Evolutionary conservation across 257 asterid genomes (phyloP), one percentile per base, ranked within the genome.

Genomic region (Verbascum thapsus): DNA sequence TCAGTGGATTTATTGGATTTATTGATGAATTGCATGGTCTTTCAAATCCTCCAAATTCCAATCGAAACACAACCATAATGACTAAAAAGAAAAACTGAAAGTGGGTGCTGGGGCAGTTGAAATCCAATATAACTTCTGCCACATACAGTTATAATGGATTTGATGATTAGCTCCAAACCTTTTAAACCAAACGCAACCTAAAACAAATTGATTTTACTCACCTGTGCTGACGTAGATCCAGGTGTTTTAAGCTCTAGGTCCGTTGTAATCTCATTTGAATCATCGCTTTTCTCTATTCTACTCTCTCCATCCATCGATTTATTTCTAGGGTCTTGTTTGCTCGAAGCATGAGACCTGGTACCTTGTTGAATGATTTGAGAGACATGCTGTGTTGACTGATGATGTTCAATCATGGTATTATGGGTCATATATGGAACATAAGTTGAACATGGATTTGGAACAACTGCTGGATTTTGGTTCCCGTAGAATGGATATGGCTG

Each of bases 181-280:
- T 26, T 26, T 5, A 26, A 26, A 1, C 32, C 32, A 26, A 26
- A 26, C 32, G 5, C 32, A 26, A 26, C 5, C 2, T 26, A 26
- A 26, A 5, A 26, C 4, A 50, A 19, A 30, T 51, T 53, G 74
- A 13, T 26, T n/a, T 32, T 19, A 52, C 63, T 72, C 52, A 87
- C 99, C 96, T 88, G 94, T 52, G 83, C 96, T 4, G 88, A 74
- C 13, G 86, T 61, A 42, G 95, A 90, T 77, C 99, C 96, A 54
- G 99, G 99, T 48, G 95, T 94, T 83, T 94, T 94, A 42, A 94
- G 96, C 83, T 94, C 98, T 11, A 94, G 83, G 59, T 88, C 88
- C 10, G 99, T 90, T 15, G 92, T 88, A 61, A 94, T 87, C 23
- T 84, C 96, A 74, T 81, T 79, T 50, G 95, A 77, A 63, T 80